Percentiles rank a stretch among this genome's conserved stretches.
Conservation (phyloP, 345 rosid species). For the Arabis alpina region DNA sequence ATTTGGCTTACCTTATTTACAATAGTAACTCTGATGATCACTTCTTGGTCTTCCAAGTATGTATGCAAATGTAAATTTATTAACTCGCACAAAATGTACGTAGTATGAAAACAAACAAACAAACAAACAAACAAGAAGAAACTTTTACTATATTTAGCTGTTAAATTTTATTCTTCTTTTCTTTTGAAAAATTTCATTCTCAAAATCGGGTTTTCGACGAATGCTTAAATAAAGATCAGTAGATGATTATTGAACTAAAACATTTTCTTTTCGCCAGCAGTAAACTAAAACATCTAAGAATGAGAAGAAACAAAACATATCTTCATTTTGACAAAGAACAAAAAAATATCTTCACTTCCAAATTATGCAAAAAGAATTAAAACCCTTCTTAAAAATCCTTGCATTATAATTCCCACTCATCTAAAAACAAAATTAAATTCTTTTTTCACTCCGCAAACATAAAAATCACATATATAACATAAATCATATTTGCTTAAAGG, state of each 20-base stretch:
- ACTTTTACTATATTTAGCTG: background rate
- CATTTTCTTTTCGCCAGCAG: background rate
- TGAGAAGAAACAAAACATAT: background rate
- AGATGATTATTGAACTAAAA: constrained; percentile 1
- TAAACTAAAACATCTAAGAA: constrained; percentile 1
- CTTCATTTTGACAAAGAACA: background rate
- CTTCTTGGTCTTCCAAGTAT: constrained; percentile 35
- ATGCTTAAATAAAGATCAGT: background rate
- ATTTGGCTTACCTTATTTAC: constrained; percentile 22
- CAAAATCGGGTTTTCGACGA: background rate
- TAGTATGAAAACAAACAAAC: background rate
- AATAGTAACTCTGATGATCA: constrained; percentile 4
- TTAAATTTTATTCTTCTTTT: background rate
- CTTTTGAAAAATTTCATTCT: background rate
- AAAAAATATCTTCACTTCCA: background rate
- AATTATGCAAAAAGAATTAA: background rate
- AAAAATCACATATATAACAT: background rate
- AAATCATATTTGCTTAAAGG: background rate
- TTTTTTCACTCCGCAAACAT: background rate
- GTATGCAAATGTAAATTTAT: constrained; percentile 3
- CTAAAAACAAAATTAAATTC: background rate
- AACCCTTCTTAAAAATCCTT: constrained; percentile 1
- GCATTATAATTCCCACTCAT: background rate
- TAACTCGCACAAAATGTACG: background rate
- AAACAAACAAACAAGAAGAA: background rate